Percentiles rank a stretch among this genome's conserved stretches.
Conservation (phyloP, 805 yeast species). For the Huiozyma sinensis region DNA sequence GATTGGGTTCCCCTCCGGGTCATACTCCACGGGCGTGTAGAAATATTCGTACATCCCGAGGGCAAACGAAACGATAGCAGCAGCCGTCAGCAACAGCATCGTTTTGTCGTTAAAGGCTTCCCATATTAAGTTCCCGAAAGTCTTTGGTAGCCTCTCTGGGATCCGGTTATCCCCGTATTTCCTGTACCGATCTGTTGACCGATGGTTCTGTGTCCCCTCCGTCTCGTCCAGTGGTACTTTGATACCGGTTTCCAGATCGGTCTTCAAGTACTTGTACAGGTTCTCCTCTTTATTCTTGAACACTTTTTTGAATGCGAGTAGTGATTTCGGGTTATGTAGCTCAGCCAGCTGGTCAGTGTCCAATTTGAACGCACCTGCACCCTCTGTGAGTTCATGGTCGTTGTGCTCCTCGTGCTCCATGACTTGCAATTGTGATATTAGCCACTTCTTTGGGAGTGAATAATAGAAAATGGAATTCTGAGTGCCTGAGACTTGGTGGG, state of each 20-base stretch:
- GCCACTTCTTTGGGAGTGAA: too few species aligned
- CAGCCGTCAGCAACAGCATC: slow-evolving; percentile 67
- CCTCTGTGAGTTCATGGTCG: background rate
- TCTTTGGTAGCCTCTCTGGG: slow-evolving; percentile 62
- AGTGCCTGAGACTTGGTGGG: too few species aligned
- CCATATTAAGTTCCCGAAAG: slow-evolving; percentile 57
- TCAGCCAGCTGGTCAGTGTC: slow-evolving; percentile 12
- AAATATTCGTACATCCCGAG: slow-evolving; percentile 87
- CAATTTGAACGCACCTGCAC: slow-evolving; percentile 1
- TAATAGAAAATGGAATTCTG: too few species aligned
- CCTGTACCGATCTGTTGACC: slow-evolving; percentile 8
- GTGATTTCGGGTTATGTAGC: slow-evolving; percentile 27
- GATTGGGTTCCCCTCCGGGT: slow-evolving; percentile 61
- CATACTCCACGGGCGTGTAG: slow-evolving; percentile 70
- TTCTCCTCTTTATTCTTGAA: slow-evolving; percentile 16
- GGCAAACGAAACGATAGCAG: slow-evolving; percentile 83
- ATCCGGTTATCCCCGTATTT: slow-evolving; percentile 59
- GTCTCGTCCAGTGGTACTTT: slow-evolving; percentile 4
- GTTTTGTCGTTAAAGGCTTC: slow-evolving; percentile 90
- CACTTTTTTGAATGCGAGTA: slow-evolving; percentile 13
- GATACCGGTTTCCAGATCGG: slow-evolving; percentile 18
- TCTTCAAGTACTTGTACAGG: slow-evolving; percentile 14
- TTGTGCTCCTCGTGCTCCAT: background rate
- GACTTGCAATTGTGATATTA: background rate
- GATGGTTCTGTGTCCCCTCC: slow-evolving; percentile 2